Base-by-base conservation (phyloP, 352 stramenopile species). In the Globisporangium barbulae region DNA sequence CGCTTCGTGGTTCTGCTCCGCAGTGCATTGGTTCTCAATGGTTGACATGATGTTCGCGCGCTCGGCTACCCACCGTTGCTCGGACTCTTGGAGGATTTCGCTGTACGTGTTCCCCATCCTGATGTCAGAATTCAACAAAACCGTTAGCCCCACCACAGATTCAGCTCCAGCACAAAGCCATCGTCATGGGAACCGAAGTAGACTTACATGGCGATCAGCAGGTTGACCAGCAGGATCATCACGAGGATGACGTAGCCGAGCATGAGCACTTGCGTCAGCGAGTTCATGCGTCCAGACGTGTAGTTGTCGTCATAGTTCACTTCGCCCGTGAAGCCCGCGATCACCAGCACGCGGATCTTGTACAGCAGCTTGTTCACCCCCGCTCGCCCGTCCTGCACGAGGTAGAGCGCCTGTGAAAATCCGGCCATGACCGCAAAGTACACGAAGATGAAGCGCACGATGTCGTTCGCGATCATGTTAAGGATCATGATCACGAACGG, bases 401-500 rank as follows among this genome's bases (percentile, higher is more conserved):
- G 63, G 52, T 88, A 90, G 22, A 88, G 63, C 15, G 74, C 77
- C 41, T 85, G 76, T 0, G 76, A 74, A 41, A 89, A 88, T 0
- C 81, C 81, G 2, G 74, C 56, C 66, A 89, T 73, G 41, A 89
- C 71, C 10, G 78, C 77, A 21, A 75, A 60, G 61, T 87, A 86
- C 21, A 90, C 74, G 25, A 81, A 59, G 30, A 88, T 64, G 56
- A 90, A 90, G 3, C 78, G 75, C 21, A 76, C 68, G 12, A 90
- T 76, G 53, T 90, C 81, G 57, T 69, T 84, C 37, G 70, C 61
- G 45, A 90, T 78, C 78, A 90, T 89, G 1, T 71, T 70, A 10
- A 85, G 60, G 48, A 90, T 85, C 79, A 86, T 89, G 52, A 89
- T 81, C 30, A 90, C 75, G 54, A 88, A 86, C 28, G 81, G 81